phyloP scores from a whole-genome alignment of 2,329 filamentous ascomycete genomes.

The Aspergillus costaricaensis region DNA sequence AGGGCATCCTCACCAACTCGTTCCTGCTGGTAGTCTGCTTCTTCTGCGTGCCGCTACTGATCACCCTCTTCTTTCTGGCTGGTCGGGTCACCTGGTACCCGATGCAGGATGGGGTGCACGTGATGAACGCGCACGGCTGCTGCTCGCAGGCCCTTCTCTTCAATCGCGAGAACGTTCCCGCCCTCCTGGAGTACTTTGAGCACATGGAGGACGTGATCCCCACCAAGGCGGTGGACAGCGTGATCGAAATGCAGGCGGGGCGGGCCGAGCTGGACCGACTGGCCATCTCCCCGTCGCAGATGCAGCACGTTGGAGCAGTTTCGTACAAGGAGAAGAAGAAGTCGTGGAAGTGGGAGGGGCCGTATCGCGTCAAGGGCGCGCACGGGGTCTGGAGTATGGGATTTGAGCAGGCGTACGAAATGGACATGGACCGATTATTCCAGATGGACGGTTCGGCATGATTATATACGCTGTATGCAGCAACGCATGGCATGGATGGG shows the following conservation, averaged over 20 bases:
- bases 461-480: background rate
- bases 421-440: background rate
- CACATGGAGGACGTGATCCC: conserved; percentile 16
- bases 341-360: conserved; percentile 19
- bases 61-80: conserved; percentile 45
- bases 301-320: conserved; percentile 28
- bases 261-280: conserved; percentile 20
- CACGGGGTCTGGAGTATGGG: conserved; percentile 30
- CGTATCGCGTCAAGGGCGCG: conserved; percentile 23
- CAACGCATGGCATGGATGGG: background rate
- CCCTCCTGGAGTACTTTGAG: conserved; percentile 19
- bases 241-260: conserved; percentile 23
- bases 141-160: conserved; percentile 50
- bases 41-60: conserved; percentile 32
- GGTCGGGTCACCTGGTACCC: conserved; percentile 45
- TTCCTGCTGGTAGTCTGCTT: conserved; percentile 32
- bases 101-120: conserved; percentile 38
- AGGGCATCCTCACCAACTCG: conserved; percentile 22
- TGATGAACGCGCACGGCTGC: conserved; percentile 48
- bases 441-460: background rate
- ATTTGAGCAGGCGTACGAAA: conserved; percentile 22
- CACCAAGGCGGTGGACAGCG: conserved; percentile 22
- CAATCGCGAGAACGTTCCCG: conserved; percentile 32
- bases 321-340: conserved; percentile 27
- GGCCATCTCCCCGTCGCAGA: conserved; percentile 26